Percentiles rank a stretch among this genome's conserved stretches.
phyloP scores from a whole-genome alignment of 176 grass and related monocot species.

The Triticum urartu region DNA sequence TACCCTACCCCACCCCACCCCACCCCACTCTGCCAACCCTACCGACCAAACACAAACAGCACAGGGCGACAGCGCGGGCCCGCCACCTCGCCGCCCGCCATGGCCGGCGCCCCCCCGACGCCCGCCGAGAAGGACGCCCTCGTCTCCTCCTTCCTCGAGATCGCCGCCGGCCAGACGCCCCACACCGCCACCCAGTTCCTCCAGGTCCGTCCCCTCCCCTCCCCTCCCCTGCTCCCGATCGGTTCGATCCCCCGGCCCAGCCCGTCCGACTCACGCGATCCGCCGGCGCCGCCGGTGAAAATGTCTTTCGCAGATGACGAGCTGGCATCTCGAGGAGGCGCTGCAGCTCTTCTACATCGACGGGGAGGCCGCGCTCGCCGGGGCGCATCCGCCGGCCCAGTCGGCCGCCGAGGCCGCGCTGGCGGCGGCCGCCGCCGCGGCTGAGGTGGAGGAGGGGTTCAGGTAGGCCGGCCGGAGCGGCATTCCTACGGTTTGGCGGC shows the following conservation, averaged over 20 bases:
- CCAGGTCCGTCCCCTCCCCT: slow-evolving; percentile 28
- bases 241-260: neutral
- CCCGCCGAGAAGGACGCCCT: slow-evolving; percentile 52
- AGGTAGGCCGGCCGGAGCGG: neutral
- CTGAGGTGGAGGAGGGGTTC: slow-evolving; percentile 33
- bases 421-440: slow-evolving; percentile 18
- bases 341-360: slow-evolving; percentile 87
- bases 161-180: slow-evolving; percentile 74
- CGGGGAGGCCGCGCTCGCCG: slow-evolving; percentile 51
- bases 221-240: neutral
- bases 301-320: slow-evolving; percentile 56
- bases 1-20: neutral
- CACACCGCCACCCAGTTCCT: slow-evolving; percentile 81
- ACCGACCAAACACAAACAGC: slow-evolving; percentile 8
- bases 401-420: neutral
- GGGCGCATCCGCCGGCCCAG: neutral
- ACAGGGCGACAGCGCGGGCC: neutral
- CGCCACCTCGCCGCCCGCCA: slow-evolving; percentile 23
- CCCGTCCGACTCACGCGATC: slow-evolving; percentile 2
- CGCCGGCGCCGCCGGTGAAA: neutral
- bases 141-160: slow-evolving; percentile 88
- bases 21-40: slow-evolving; percentile 13
- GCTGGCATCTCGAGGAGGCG: slow-evolving; percentile 91
- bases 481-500: slow-evolving; percentile 28
- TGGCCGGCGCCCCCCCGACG: slow-evolving; percentile 43